Conservation (phyloP, 352 stramenopile genomes). For the Globisporangium cederbergense region DNA sequence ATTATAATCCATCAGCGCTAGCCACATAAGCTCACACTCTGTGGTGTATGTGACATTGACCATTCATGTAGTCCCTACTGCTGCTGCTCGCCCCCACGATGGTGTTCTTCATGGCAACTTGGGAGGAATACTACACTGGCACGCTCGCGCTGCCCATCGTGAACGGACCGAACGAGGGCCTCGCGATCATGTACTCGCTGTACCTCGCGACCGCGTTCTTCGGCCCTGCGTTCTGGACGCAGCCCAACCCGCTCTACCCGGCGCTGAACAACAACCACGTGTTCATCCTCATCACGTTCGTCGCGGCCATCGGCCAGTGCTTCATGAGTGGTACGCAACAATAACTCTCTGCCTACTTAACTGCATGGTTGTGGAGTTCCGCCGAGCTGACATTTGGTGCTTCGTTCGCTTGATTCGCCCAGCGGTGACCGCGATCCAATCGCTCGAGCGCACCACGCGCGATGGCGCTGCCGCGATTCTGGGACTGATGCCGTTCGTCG, state of each 20-base stretch:
- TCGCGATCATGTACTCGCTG: conserved; percentile 88
- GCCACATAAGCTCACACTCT: not conserved
- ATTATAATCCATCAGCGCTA: no score
- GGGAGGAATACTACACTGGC: conserved; percentile 98
- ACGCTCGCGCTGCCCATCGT: conserved; percentile 92
- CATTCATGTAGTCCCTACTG: conserved; percentile 59
- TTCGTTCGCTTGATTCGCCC: conserved; percentile 9
- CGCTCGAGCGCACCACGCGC: conserved; percentile 52
- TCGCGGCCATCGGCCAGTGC: conserved; percentile 60
- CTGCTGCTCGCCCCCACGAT: conserved; percentile 66
- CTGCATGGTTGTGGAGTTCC: not conserved
- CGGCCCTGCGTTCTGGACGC: conserved; percentile 61
- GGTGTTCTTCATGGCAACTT: conserved; percentile 97
- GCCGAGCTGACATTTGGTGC: not conserved
- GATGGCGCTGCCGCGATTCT: conserved; percentile 62
- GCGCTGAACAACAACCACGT: conserved; percentile 75
- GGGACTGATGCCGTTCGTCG: conserved; percentile 61
- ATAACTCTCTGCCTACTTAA: not conserved
- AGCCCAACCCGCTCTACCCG: conserved; percentile 58
- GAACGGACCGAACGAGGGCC: conserved; percentile 96
- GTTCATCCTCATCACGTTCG: conserved; percentile 74
- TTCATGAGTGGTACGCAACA: conserved; percentile 56
- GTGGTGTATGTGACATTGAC: conserved; percentile 11
- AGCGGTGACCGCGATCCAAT: conserved; percentile 67
- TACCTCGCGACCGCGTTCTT: conserved; percentile 67